Base-by-base conservation (phyloP, 768 basidiomycete genomes). In the Polyporus arcularius region DNA sequence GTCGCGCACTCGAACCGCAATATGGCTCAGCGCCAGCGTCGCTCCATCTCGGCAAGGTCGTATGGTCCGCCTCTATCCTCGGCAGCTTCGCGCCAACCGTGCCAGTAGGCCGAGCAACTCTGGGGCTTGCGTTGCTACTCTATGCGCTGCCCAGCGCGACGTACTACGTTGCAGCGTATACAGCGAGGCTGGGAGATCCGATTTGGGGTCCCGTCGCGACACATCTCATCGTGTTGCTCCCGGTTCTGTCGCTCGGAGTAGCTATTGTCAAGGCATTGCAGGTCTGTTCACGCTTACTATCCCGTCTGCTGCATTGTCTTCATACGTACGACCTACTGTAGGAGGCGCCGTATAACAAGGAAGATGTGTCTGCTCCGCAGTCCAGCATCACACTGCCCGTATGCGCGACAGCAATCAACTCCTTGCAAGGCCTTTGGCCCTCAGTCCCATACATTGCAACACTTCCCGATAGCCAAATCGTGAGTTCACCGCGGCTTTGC, bases 151-250 rank as follows among this genome's bases (percentile, higher is more conserved):
- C 91, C 1, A 81, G 83, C 65, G 79, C 84, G n/a, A 83, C 84
- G 5, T 89, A 90, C 66, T 90, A 85, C 83, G 73, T 83, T 21
- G 82, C 85, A 35, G 80, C 82, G 26, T 81, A 79, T 74, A 85
- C 87, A 10, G 81, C 84, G 32, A 80, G 86, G 64, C 71, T 73
- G 65, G 75, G 74, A 28, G 78, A 82, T 63, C 80, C 85, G 14
- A 59, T 85, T 14, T 72, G 78, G 66, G 90, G 90, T 0, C 81
- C 90, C 11, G 77, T 83, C 15, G 63, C 82, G 6, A 82, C 87
- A 2, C 90, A 92, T 73, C 67, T 75, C 9, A 53, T 70, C 31
- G 82, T 87, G 12, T 72, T 91, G 30, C 79, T 76, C 14, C 89
- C 90, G 1, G 70, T 90, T 50, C 71, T 83, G 28, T 83, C 80